Evolutionary conservation across 768 basidiomycete genomes (phyloP), one percentile per base, ranked within the genome.

Genomic region (Kwoniella heveanensis): DNA sequence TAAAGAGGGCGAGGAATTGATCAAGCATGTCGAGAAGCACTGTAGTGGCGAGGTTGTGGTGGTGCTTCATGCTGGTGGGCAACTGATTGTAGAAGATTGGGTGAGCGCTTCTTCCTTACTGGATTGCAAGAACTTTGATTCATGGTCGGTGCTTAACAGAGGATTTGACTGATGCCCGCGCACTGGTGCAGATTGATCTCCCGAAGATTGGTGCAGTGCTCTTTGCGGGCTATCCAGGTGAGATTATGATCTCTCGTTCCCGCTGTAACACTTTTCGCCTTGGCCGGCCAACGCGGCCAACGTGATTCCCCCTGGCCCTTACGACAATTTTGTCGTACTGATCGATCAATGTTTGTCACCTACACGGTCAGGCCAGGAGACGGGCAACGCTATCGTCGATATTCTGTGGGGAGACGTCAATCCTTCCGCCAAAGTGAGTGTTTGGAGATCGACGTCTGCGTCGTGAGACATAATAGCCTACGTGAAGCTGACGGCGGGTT

Each of bases 171-270:
- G 32, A 36, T 36, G 7, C 7, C 6, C 32, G 7, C 32, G 32
- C 32, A 7, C 7, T 13, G 6, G 32, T 36, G 32, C 30, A 74
- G 77, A 70, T 79, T 22, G 73, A 80, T 51, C 52, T 79, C 44
- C 77, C 77, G 2, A 81, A 80, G 46, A 74, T 81, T 49, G 77
- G 73, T 5, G 78, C 69, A 12, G 76, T 79, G 12, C 12, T 79
- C 4, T 72, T 74, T 62, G 74, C 78, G 13, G 71, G 77, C 2
- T 70, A 75, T 60, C 76, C 78, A 50, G 74, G 76, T 58, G 46
- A 64, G 65, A 30, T 27, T 24, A 44, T 9, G n/a, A n/a, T n/a
- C n/a, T n/a, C n/a, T n/a, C n/a, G n/a, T n/a, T n/a, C n/a, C n/a
- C n/a, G n/a, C n/a, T n/a, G n/a, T n/a, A n/a, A n/a, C n/a, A n/a